phyloP scores from a whole-genome alignment of 371 early-diverging fungal genomes.

The Dinochytrium kinnereticum region DNA sequence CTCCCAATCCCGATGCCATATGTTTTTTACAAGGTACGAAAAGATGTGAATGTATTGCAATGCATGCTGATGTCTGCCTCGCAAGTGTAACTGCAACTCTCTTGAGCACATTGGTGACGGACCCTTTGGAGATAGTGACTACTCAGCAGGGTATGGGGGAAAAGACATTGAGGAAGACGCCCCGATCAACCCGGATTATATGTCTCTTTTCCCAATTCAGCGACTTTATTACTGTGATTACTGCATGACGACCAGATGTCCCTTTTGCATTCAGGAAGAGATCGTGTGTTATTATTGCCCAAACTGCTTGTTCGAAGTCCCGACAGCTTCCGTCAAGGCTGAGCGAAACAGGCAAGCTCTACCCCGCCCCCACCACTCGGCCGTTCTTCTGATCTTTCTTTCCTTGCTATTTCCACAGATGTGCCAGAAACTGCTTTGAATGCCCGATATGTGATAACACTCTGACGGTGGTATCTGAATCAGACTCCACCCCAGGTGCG shows the following conservation, averaged over 20 bases:
- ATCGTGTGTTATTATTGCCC: constrained; percentile 92
- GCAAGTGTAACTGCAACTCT: neutral
- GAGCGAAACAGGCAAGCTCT: constrained; percentile 80
- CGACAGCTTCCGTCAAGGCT: constrained; percentile 90
- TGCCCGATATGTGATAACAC: constrained; percentile 90
- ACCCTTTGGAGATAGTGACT: neutral
- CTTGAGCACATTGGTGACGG: neutral
- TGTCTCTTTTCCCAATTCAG: constrained; percentile 51
- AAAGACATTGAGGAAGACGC: neutral
- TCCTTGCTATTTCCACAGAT: constrained; percentile 67
- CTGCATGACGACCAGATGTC: constrained; percentile 81
- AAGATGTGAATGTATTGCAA: neutral
- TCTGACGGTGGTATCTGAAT: constrained; percentile 77
- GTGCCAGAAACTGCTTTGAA: constrained; percentile 93
- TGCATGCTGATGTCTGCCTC: neutral
- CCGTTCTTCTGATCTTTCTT: neutral
- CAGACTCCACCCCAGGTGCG: constrained; percentile 55
- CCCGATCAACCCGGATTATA: constrained; percentile 15
- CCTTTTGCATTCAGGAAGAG: constrained; percentile 82
- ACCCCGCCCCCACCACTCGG: neutral
- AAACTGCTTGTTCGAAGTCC: constrained; percentile 94
- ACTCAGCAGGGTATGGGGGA: neutral
- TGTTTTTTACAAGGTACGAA: constrained; percentile 27
- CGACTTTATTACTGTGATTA: constrained; percentile 87
- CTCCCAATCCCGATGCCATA: constrained; percentile 26